A percentile compares a stretch with the other conserved stretches of the same genome.
Conservation (phyloP, 2,329 filamentous ascomycete species). For the Epichloe bromicola region DNA sequence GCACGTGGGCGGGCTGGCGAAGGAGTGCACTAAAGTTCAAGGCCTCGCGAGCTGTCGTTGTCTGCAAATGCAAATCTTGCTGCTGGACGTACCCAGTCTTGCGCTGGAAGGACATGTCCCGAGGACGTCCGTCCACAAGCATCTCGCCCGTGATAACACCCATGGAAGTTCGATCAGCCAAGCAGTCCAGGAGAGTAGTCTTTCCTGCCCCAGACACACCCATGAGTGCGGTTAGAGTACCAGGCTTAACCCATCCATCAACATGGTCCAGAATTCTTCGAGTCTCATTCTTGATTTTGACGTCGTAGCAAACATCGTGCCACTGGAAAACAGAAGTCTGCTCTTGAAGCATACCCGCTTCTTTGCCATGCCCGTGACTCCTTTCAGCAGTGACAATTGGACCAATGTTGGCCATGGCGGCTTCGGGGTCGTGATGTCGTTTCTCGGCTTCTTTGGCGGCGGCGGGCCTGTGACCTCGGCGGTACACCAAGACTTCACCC, state of each 20-base stretch:
- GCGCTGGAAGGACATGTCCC: conserved; percentile 75
- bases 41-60: conserved; percentile 76
- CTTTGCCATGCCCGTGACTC: conserved; percentile 23
- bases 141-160: conserved; percentile 81
- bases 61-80: conserved; percentile 78
- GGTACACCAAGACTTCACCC: conserved; percentile 65
- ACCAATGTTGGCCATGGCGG: conserved; percentile 35
- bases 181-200: conserved; percentile 75
- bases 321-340: conserved; percentile 77
- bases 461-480: conserved; percentile 50
- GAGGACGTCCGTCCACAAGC: conserved; percentile 49
- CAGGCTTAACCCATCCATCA: conserved; percentile 88
- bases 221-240: conserved; percentile 82
- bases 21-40: conserved; percentile 76
- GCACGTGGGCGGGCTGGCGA: conserved; percentile 65
- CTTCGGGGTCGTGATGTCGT: conserved; percentile 48
- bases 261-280: conserved; percentile 73
- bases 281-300: conserved; percentile 64
- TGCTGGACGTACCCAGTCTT: conserved; percentile 90
- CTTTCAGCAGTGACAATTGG: conserved; percentile 33
- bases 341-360: conserved; percentile 28
- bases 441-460: conserved; percentile 45
- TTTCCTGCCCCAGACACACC: conserved; percentile 89
- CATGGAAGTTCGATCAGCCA: conserved; percentile 78
- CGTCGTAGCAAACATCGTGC: conserved; percentile 65